Conservation (phyloP, 345 rosid species). For the Acer saccharum region DNA sequence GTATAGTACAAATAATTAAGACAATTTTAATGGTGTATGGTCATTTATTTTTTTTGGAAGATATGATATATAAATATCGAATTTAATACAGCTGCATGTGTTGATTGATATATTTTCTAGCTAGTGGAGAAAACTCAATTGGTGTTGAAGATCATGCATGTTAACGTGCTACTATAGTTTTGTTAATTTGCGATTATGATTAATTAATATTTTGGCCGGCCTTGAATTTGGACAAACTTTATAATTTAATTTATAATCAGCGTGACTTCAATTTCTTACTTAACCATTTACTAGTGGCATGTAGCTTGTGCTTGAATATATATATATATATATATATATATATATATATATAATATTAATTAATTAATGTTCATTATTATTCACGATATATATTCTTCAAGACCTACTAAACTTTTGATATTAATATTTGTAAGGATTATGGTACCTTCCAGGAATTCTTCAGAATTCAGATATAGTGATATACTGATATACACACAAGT, state of each 20-base stretch:
- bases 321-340: no score
- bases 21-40: no score
- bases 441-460: not conserved
- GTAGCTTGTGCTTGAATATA: not conserved
- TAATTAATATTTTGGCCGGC: no score
- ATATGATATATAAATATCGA: no score
- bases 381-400: not conserved
- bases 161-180: not conserved
- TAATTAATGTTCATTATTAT: not conserved
- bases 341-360: not conserved
- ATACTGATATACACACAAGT: not conserved
- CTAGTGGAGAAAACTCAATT: no score
- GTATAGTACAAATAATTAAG: no score
- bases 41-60: no score
- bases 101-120: no score
- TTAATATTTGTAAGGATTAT: no score
- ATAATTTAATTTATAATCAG: not conserved
- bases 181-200: not conserved
- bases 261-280: no score
- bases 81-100: no score
- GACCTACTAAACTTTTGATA: not conserved
- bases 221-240: not conserved
- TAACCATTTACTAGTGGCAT: not conserved
- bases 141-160: no score
- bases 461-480: not conserved